Conservation (phyloP, 192 early-diverging fungal species). For the Backusella tuberculispora region DNA sequence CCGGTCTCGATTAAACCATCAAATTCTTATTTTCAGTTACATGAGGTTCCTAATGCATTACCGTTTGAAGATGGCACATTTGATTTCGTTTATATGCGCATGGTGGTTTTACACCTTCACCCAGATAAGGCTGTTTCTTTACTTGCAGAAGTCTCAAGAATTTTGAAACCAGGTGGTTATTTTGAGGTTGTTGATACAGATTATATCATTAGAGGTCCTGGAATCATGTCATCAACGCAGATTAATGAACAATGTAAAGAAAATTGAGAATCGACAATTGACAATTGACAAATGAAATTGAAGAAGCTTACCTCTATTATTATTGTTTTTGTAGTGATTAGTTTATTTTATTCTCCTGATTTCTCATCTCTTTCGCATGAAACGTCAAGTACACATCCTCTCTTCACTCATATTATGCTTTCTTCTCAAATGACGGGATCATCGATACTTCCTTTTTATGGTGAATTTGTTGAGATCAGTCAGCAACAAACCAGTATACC, state of each 20-base stretch:
- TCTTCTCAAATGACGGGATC: slow-evolving; percentile 7
- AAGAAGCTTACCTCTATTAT: neutral
- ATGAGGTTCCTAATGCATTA: slow-evolving; percentile 3
- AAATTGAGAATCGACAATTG: neutral
- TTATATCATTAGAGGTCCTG: slow-evolving; percentile 17
- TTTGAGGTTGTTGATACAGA: slow-evolving; percentile 33
- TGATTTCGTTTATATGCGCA: slow-evolving; percentile 27
- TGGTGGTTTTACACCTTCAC: slow-evolving; percentile 20
- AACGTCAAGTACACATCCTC: slow-evolving; percentile 4
- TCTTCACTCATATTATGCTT: slow-evolving; percentile 20
- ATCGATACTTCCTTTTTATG: neutral
- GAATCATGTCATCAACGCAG: neutral
- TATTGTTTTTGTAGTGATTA: neutral
- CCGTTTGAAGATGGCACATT: slow-evolving; percentile 13
- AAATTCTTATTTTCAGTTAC: slow-evolving; percentile 35
- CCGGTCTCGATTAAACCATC: slow-evolving; percentile 35
- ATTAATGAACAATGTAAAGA: slow-evolving; percentile 20
- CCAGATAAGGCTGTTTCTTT: neutral
- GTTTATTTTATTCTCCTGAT: neutral
- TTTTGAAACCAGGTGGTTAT: slow-evolving; percentile 33
- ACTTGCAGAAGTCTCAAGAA: slow-evolving; percentile 25
- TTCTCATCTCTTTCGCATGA: neutral
- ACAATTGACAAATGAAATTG: neutral
- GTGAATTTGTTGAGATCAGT: slow-evolving; percentile 20
- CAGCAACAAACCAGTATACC: slow-evolving; percentile 12